Base-by-base conservation (phyloP, 1,139 yeast species). In the Pichia sp. region DNA sequence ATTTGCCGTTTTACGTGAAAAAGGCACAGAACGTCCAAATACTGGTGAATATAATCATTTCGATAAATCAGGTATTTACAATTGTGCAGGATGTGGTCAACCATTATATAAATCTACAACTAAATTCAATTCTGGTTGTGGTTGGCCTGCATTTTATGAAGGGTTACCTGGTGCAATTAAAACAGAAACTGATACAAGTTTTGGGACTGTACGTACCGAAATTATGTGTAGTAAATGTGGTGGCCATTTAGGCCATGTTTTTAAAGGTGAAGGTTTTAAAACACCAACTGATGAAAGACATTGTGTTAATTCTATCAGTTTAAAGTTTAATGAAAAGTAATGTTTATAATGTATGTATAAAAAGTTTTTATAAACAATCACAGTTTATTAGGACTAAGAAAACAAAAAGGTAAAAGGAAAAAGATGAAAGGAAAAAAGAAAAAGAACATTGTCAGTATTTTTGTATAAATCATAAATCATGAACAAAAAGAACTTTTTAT, bases 61-160 rank as follows among this genome's bases (percentile, higher is more conserved):
- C 69, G 74, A 51, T 62, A 59, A 65, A 2, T 54, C 58, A 1
- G 97, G 97, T 0, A 68, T 75, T 5, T 92, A 87, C 61, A 70
- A 70, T 46, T 92, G 99, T 67, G 97, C 84, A 0, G 97, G 82
- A 10, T 92, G 98, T 62, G 74, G 71, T 41, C 70, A 75, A 40
- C 96, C 97, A 8, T 67, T 92, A 35, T 92, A 92, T 64, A 74
- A 74, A 51, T 81, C 96, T 31, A 70, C 73, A 38, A 76, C 96
- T 12, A 92, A 92, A 65, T 92, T 94, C 57, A 80, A 82, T 48
- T 78, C 95, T 23, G 89, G 87, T 45, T 92, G 98, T 64, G 98
- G 98, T 3, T 92, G 98, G 98, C 98, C 98, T 0, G 89, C 97
- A 0, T 92, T 92, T 64, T 90, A 82, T 62, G 83, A 86, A 47